phyloP scores from a whole-genome alignment of 176 grass and related monocot genomes.

The Rhynchospora breviuscula region DNA sequence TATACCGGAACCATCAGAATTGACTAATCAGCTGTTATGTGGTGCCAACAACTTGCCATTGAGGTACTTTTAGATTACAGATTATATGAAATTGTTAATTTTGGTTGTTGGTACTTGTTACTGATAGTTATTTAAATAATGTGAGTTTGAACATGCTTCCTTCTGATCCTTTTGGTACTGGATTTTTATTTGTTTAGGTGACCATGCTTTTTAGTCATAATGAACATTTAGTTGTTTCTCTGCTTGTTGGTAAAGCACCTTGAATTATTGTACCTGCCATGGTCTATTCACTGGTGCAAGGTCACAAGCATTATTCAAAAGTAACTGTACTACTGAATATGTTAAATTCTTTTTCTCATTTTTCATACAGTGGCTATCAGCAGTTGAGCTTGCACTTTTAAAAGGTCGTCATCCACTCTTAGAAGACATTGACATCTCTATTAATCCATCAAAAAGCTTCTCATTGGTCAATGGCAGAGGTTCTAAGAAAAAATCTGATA shows the following conservation, averaged over 20 bases:
- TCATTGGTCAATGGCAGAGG: conserved; percentile 39
- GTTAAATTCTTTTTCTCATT: conserved; percentile 28
- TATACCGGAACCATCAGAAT: conserved; percentile 48
- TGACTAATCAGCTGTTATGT: conserved; percentile 43
- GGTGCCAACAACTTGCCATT: conserved; percentile 81
- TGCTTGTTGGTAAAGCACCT: background rate
- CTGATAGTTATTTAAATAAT: background rate
- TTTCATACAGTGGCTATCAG: conserved; percentile 75
- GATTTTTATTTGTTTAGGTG: background rate
- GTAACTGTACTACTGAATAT: background rate
- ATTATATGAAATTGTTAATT: conserved; percentile 20
- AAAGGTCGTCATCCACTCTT: conserved; percentile 96
- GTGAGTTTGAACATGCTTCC: background rate
- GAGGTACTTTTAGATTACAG: conserved; percentile 43
- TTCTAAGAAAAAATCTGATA: background rate
- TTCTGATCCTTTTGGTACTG: background rate
- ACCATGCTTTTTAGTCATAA: background rate
- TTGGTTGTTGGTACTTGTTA: background rate
- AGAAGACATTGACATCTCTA: conserved; percentile 74
- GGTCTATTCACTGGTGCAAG: background rate
- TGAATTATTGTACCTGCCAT: background rate
- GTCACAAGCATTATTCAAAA: conserved; percentile 3
- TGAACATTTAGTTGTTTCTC: background rate
- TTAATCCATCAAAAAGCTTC: conserved; percentile 77
- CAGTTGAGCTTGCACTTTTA: conserved; percentile 81